Conservation (phyloP, 805 yeast genomes). For the Teunomyces aglyptinius region DNA sequence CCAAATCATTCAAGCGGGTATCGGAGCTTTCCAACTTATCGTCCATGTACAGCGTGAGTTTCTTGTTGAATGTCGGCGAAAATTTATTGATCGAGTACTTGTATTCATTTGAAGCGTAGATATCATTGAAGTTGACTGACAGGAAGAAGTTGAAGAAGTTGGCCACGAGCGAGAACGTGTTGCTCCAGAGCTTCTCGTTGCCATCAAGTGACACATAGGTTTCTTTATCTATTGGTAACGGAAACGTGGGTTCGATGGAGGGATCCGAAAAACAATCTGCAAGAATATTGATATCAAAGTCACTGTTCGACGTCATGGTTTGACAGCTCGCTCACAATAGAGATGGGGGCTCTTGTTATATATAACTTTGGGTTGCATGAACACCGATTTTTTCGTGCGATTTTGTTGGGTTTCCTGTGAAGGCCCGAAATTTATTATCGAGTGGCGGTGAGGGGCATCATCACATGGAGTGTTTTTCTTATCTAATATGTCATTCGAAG, state of each 20-base stretch:
- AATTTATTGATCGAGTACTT: slow-evolving; percentile 33
- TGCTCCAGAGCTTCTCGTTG: slow-evolving; percentile 24
- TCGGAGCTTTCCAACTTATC: slow-evolving; percentile 33
- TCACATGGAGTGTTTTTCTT: neutral
- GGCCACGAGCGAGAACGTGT: slow-evolving; percentile 21
- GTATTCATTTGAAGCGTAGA: slow-evolving; percentile 35
- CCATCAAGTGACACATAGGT: slow-evolving; percentile 27
- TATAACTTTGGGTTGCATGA: neutral
- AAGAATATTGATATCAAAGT: slow-evolving; percentile 39
- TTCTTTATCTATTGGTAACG: slow-evolving; percentile 37
- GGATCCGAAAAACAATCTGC: slow-evolving; percentile 32
- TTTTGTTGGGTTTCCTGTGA: slow-evolving; percentile 4
- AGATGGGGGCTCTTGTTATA: neutral
- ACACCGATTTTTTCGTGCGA: slow-evolving; percentile 3
- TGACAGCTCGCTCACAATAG: no score
- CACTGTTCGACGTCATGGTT: slow-evolving; percentile 1
- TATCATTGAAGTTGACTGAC: slow-evolving; percentile 24
- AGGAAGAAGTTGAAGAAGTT: slow-evolving; percentile 32
- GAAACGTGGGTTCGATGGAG: slow-evolving; percentile 33
- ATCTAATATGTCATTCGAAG: neutral
- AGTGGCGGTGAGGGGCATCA: neutral
- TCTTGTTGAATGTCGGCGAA: slow-evolving; percentile 25
- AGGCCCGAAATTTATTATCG: neutral
- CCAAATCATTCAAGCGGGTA: slow-evolving; percentile 33
- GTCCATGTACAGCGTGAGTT: slow-evolving; percentile 29